Percentiles rank a stretch among this genome's conserved stretches.
Evolutionary conservation across 805 yeast genomes (phyloP).

Genomic region (Saccharomycopsis amapae): DNA sequence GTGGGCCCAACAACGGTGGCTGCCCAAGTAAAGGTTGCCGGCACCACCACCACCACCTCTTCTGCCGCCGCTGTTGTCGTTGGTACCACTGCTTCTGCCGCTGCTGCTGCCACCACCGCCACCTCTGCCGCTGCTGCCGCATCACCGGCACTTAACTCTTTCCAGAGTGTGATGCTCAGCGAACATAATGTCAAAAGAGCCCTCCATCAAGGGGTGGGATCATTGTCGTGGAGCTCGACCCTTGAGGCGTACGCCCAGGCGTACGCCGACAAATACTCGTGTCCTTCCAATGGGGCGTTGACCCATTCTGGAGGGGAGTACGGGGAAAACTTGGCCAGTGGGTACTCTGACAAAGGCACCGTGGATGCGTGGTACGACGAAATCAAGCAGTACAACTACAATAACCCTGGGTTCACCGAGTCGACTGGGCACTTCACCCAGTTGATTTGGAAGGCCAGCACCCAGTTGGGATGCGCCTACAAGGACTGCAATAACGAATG

Average conservation of each 20-base stretch:
- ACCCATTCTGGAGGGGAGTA: slow-evolving; percentile 58
- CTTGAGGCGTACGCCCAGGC: slow-evolving; percentile 42
- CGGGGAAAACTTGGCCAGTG: slow-evolving; percentile 76
- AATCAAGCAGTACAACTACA: slow-evolving; percentile 47
- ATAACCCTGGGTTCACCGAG: slow-evolving; percentile 42
- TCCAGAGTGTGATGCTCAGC: slow-evolving; percentile 36
- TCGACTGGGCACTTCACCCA: slow-evolving; percentile 73
- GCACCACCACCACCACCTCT: slow-evolving; percentile 20
- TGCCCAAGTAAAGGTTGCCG: slow-evolving; percentile 30
- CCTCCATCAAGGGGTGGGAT: slow-evolving; percentile 34
- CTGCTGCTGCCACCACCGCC: slow-evolving; percentile 21
- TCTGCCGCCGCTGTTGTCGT: slow-evolving; percentile 12
- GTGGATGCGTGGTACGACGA: slow-evolving; percentile 74
- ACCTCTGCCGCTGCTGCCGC: slow-evolving; percentile 22
- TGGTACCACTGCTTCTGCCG: slow-evolving; percentile 14
- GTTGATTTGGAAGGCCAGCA: slow-evolving; percentile 57
- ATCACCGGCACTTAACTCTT: slow-evolving; percentile 22
- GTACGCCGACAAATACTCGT: slow-evolving; percentile 36
- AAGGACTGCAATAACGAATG: slow-evolving; percentile 41
- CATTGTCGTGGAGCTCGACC: slow-evolving; percentile 42
- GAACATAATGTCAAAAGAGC: slow-evolving; percentile 48
- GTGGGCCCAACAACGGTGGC: slow-evolving; percentile 25
- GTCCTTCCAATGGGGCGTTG: slow-evolving; percentile 41
- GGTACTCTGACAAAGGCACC: slow-evolving; percentile 39
- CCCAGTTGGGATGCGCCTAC: slow-evolving; percentile 60